A percentile compares a stretch with the other conserved stretches of the same genome.
Conservation (phyloP, 116 monocot genomes). For the Iris pallida region DNA sequence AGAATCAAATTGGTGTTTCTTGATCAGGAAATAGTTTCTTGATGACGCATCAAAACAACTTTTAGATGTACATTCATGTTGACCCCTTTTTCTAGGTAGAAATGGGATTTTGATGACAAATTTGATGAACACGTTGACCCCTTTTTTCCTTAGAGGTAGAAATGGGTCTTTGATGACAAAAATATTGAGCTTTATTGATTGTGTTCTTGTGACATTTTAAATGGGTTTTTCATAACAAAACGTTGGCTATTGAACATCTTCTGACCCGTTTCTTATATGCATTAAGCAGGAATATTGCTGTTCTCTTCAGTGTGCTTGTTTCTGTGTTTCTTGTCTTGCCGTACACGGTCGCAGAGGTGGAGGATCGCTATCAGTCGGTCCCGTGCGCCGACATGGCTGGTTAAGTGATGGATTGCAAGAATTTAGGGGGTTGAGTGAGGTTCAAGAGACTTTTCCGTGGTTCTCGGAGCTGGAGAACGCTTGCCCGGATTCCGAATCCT, state of each 20-base stretch:
- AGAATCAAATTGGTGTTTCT: too few relatives aligned
- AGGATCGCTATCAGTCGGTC: background rate
- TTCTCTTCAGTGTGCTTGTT: background rate
- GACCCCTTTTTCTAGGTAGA: too few relatives aligned
- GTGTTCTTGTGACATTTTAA: background rate
- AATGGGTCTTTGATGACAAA: background rate
- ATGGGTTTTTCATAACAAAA: background rate
- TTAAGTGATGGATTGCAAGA: background rate
- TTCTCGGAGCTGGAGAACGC: constrained; percentile 19
- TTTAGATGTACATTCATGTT: too few relatives aligned
- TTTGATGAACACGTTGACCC: too few relatives aligned
- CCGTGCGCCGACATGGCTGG: too few relatives aligned
- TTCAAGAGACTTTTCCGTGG: constrained; percentile 9
- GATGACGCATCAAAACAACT: too few relatives aligned
- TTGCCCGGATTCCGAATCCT: constrained; percentile 30
- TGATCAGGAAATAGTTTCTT: too few relatives aligned
- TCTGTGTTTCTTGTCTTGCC: constrained; percentile 2
- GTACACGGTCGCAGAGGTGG: background rate
- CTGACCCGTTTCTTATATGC: background rate
- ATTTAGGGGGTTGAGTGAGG: constrained; percentile 1
- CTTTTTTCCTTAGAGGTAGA: background rate
- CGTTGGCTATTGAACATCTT: background rate
- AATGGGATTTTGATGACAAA: too few relatives aligned
- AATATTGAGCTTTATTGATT: background rate
- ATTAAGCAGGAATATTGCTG: background rate